These are phyloP conservation scores for Acanthamoeba culbertsoni DNA, from an alignment of 208 protist species.

Conservation along the genomic window DNA sequence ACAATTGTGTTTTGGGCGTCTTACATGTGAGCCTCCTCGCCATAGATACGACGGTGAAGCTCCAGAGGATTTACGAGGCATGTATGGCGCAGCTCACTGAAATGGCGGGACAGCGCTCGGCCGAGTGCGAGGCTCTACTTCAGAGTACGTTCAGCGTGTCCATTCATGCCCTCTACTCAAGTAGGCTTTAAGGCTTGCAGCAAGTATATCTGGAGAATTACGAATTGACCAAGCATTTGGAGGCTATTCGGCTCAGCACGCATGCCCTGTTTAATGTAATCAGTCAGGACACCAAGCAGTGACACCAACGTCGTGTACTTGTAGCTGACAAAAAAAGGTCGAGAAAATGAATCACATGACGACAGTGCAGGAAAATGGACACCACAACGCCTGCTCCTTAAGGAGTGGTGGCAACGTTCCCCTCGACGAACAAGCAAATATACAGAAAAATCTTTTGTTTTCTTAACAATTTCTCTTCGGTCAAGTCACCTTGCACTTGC, in stretches of 20 bases:
- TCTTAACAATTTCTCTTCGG: no score
- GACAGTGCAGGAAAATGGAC: no score
- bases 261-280: neutral
- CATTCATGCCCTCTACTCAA: neutral
- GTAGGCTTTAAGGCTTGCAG: neutral
- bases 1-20: neutral
- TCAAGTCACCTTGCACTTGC: no score
- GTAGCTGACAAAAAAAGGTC: no score
- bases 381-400: no score
- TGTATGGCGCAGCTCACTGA: constrained; percentile 20
- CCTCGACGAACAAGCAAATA: no score
- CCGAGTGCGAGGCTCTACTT: neutral
- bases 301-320: neutral
- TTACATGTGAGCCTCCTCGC: neutral
- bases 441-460: no score
- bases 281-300: neutral
- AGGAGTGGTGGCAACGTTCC: no score
- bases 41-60: neutral
- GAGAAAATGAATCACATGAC: no score
- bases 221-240: neutral
- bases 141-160: neutral
- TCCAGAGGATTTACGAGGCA: constrained; percentile 26
- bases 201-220: neutral
- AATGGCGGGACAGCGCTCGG: neutral
- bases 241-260: neutral